Evolutionary conservation across 2,329 filamentous ascomycete genomes (phyloP), one percentile per base, ranked within the genome.

Genomic region (Scolecobasidium constrictum): DNA sequence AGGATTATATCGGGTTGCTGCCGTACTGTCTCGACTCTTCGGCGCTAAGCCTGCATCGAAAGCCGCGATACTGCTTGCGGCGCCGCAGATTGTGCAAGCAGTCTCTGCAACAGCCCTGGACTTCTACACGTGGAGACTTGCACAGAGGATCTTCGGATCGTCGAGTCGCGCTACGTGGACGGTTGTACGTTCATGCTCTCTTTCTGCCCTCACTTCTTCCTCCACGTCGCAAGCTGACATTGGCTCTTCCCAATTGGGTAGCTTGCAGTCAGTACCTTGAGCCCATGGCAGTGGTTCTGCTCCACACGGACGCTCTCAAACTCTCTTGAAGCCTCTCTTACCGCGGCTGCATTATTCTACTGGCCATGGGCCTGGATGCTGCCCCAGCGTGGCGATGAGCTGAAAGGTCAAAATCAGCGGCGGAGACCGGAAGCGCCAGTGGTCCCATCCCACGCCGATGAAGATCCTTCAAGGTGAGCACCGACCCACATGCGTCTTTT

Each of bases 271-370:
- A 80, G 78, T 3, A 61, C 83, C 35, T 67, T 79, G 53, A 94
- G 79, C 61, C 86, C 92, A 5, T 98, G 92, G 87, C 86, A 95
- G 60, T 96, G 86, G 85, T 96, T 92, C 63, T 92, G 83, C 63
- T 92, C 87, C 2, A 90, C 87, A 0, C 76, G 92, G 37, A 94
- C 92, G 1, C 82, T 98, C 56, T 95, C 90, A 43, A 98, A 98
- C 64, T 92, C 81, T 41, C 68, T 96, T 4, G 92, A 98, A 67
- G 86, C 83, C n/a, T 84, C 83, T 1, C 65, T 98, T 51, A 95
- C 90, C 4, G 70, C 83, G 46, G 71, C 78, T 53, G 90, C 87
- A 2, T 67, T 96, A 36, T 78, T 78, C 57, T 76, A 80, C 52
- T 96, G 86, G 84, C 90, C 92, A 11, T 96, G 92, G 88, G 68